These are phyloP conservation scores for Fusarium fujikuroi DNA, from an alignment of 2,329 filamentous ascomycete genomes.

Conservation along the genomic window DNA sequence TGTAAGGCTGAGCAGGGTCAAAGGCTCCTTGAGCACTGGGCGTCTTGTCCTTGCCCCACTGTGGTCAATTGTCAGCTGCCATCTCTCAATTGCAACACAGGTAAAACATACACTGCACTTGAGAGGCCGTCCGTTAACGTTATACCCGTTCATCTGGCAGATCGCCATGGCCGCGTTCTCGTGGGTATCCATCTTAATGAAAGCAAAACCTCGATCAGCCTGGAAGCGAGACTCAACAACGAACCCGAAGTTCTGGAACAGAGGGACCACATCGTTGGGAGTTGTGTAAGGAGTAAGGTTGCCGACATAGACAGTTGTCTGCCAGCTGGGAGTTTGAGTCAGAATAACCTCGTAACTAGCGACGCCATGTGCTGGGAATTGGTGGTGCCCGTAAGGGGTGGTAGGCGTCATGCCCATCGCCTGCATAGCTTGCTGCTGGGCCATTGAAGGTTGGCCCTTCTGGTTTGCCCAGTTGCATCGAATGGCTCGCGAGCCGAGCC, in stretches of 20 bases:
- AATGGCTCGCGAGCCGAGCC: slow-evolving; percentile 97
- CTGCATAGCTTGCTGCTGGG: slow-evolving; percentile 96
- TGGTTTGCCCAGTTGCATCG: slow-evolving; percentile 99
- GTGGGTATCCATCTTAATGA: slow-evolving; percentile 99
- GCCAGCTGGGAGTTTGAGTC: slow-evolving; percentile 94
- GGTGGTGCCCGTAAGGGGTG: slow-evolving; percentile 94
- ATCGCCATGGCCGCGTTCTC: slow-evolving; percentile 99
- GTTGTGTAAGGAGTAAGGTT: slow-evolving; percentile 98
- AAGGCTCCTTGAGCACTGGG: slow-evolving; percentile 77
- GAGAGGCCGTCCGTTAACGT: slow-evolving; percentile 93
- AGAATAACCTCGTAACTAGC: slow-evolving; percentile 98
- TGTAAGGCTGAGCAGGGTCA: slow-evolving; percentile 77
- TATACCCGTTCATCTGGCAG: slow-evolving; percentile 97
- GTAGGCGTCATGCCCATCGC: slow-evolving; percentile 99
- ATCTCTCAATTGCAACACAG: neutral
- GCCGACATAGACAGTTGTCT: slow-evolving; percentile 98
- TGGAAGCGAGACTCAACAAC: slow-evolving; percentile 98
- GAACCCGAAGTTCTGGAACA: slow-evolving; percentile 98
- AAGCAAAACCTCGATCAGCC: slow-evolving; percentile 96
- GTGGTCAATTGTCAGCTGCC: slow-evolving; percentile 39
- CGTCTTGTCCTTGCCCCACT: slow-evolving; percentile 99
- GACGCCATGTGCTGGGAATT: slow-evolving; percentile 96
- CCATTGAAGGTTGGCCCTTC: slow-evolving; percentile 99
- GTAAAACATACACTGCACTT: slow-evolving; percentile 92
- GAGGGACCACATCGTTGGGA: slow-evolving; percentile 93